These are phyloP conservation scores for Millerozyma acaciae DNA, from an alignment of 805 yeast species.

Conservation along the genomic window DNA sequence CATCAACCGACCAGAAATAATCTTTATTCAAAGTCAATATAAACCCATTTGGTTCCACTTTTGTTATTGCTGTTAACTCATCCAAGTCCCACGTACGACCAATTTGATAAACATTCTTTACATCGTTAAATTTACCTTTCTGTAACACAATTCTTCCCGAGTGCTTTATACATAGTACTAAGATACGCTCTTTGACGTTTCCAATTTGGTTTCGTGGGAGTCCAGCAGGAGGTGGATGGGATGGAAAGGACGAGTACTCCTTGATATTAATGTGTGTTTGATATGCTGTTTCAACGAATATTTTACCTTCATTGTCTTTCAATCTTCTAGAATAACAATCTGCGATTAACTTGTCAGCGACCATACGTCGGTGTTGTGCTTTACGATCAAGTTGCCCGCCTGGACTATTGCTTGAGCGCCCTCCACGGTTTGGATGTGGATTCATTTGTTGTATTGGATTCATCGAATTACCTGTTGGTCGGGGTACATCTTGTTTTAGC, in stretches of 20 bases:
- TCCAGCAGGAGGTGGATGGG: conserved; percentile 60
- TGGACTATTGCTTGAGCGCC: too few relatives aligned
- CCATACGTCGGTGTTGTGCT: conserved; percentile 12
- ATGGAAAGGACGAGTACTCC: conserved; percentile 71
- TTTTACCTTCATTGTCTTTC: conserved; percentile 18
- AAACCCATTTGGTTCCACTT: conserved; percentile 54
- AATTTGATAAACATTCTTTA: conserved; percentile 71
- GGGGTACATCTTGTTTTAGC: conserved; percentile 2
- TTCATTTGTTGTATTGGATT: too few relatives aligned
- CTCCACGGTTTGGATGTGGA: too few relatives aligned
- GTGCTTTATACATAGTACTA: conserved; percentile 58
- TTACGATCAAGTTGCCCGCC: too few relatives aligned
- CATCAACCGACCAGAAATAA: conserved; percentile 67
- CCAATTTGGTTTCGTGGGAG: conserved; percentile 38
- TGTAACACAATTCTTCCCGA: conserved; percentile 71
- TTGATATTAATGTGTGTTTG: conserved; percentile 72
- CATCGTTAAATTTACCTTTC: conserved; percentile 75
- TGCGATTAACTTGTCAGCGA: conserved; percentile 29
- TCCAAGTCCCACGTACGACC: conserved; percentile 91
- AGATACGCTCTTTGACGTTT: conserved; percentile 52
- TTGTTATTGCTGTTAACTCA: conserved; percentile 57
- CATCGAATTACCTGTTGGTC: background rate
- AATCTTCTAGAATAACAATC: conserved; percentile 37
- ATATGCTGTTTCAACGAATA: conserved; percentile 41
- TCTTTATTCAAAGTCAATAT: conserved; percentile 62